Base-by-base conservation (phyloP, 1,284 basidiomycete genomes). In the Trametes pubescens region DNA sequence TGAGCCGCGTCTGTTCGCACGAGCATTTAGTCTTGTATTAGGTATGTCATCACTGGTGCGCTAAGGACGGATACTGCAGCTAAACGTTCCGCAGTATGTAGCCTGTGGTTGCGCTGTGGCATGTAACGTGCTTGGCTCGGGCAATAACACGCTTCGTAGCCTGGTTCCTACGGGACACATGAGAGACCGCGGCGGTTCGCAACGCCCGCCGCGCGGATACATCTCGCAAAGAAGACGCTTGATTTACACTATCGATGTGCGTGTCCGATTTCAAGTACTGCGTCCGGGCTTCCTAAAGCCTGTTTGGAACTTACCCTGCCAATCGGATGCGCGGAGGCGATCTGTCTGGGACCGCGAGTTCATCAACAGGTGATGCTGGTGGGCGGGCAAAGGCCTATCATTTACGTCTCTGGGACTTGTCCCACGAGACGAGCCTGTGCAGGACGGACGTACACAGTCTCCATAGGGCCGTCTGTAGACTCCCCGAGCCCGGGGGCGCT, bases 271-370 rank as follows among this genome's bases (percentile, higher is more conserved):
- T 51, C n/a, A n/a, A n/a, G 51, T 57, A 65, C 59, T 65, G 34
- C 67, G 53, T 46, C 64, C 67, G 62, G 57, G 59, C 51, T 68
- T 68, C 67, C 40, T 60, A 51, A 48, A 62, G 57, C 56, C 61
- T 62, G 49, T 64, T 57, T 60, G 57, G 65, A 57, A 59, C 62
- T 64, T 16, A 60, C 59, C 40, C 37, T 44, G 51, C 67, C 67
- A 66, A 65, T 64, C 62, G 65, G 62, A 40, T 60, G 43, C 29
- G 47, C 44, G 44, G 53, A 40, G 37, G 54, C 49, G 46, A 65
- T 59, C 65, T 68, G 51, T 43, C 52, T 40, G 8, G 47, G 56
- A 47, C 59, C 49, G 29, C 58, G 48, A 46, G 32, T 34, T 47
- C 59, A 68, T 68, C 67, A 68, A 53, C 64, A 65, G 65, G 38